These are phyloP conservation scores for Rhizopogon rudus DNA, from an alignment of 768 basidiomycete species.

Conservation along the genomic window DNA sequence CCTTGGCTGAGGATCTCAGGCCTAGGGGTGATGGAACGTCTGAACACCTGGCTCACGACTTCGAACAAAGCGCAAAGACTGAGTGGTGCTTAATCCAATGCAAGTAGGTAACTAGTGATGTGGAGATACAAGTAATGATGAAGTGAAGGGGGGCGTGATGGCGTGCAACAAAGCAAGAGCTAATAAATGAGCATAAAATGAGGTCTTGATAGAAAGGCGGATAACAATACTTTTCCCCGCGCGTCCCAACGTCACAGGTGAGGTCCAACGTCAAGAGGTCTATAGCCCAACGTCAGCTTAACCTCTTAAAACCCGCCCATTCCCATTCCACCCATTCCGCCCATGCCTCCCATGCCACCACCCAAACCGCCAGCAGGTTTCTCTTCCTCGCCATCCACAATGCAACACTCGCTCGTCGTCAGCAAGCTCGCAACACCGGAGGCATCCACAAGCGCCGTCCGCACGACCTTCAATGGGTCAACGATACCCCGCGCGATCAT, in stretches of 20 bases:
- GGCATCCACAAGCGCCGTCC: slow-evolving; percentile 90
- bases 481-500: slow-evolving; percentile 95
- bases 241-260: not conserved
- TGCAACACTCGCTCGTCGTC: slow-evolving; percentile 88
- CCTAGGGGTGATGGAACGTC: too few relatives aligned
- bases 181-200: slow-evolving; percentile 9
- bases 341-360: slow-evolving; percentile 47
- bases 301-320: slow-evolving; percentile 45
- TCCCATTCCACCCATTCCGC: slow-evolving; percentile 58
- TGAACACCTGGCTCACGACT: too few relatives aligned
- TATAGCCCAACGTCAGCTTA: not conserved
- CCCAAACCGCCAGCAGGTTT: slow-evolving; percentile 42
- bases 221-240: not conserved
- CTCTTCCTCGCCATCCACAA: slow-evolving; percentile 89
- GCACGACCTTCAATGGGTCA: slow-evolving; percentile 93
- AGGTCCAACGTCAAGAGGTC: not conserved
- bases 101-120: slow-evolving; percentile 1
- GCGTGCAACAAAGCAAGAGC: slow-evolving; percentile 7
- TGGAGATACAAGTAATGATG: slow-evolving; percentile 4
- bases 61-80: not conserved
- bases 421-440: slow-evolving; percentile 89
- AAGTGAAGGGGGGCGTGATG: slow-evolving; percentile 5
- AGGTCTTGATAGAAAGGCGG: not conserved
- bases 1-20: too few relatives aligned
- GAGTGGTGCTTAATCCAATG: not conserved